These are phyloP conservation scores for Annulohypoxylon nitens DNA, from an alignment of 495 filamentous ascomycete genomes.

Conservation along the genomic window DNA sequence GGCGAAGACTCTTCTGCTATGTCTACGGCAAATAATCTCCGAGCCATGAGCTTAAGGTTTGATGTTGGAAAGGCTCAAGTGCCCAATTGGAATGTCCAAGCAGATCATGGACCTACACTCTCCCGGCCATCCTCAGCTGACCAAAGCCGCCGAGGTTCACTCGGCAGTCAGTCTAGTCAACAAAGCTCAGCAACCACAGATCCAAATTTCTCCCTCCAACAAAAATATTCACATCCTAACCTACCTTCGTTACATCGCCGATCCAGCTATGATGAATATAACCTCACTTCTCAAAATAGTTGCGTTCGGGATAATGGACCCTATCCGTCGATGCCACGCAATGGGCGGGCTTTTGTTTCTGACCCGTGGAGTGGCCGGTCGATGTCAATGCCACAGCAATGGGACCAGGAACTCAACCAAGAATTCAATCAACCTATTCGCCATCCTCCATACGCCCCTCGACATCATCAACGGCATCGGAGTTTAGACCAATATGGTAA, in stretches of 20 bases:
- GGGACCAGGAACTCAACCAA: conserved; percentile 42
- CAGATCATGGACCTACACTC: conserved; percentile 48
- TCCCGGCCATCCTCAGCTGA: conserved; percentile 47
- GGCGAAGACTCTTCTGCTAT: conserved; percentile 32
- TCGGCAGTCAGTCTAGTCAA: conserved; percentile 48
- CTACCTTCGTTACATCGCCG: conserved; percentile 54
- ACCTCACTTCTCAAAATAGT: conserved; percentile 37
- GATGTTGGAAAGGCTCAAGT: conserved; percentile 27
- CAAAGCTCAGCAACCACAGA: conserved; percentile 38
- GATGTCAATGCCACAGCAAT: conserved; percentile 46
- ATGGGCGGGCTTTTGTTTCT: conserved; percentile 49
- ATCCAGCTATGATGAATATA: conserved; percentile 59
- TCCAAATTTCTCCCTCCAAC: conserved; percentile 37
- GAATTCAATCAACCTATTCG: conserved; percentile 50
- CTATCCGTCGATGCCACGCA: conserved; percentile 55
- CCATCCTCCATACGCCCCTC: conserved; percentile 51
- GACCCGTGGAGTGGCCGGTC: conserved; percentile 53
- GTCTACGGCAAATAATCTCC: conserved; percentile 46
- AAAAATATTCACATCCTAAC: conserved; percentile 45
- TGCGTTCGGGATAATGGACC: conserved; percentile 41
- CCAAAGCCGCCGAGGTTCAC: conserved; percentile 48
- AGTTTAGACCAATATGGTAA: conserved; percentile 53
- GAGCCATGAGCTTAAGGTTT: conserved; percentile 42
- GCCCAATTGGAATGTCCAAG: conserved; percentile 51
- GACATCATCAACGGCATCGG: conserved; percentile 55